phyloP scores from a whole-genome alignment of 176 grass and related monocot genomes.

The Tuctoria greenei region DNA sequence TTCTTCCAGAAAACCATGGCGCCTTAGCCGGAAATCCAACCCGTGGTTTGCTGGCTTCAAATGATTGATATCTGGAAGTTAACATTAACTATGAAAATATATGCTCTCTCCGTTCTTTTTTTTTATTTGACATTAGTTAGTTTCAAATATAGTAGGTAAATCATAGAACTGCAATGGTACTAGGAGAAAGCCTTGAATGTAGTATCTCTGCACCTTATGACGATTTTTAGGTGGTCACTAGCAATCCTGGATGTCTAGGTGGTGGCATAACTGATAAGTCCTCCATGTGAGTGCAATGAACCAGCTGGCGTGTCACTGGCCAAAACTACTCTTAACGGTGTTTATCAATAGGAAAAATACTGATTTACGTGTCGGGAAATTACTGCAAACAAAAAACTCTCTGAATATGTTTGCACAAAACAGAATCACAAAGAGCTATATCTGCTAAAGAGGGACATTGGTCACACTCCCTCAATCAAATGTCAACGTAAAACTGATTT shows the following conservation, averaged over 20 bases:
- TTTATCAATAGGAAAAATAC: not conserved
- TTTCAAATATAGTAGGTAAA: too few species aligned
- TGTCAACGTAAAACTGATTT: not conserved
- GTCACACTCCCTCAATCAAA: not conserved
- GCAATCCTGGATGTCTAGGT: not conserved
- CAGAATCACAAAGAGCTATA: not conserved
- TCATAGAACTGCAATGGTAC: not conserved
- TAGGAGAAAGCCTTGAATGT: not conserved
- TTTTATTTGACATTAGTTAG: too few species aligned
- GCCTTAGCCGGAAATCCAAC: too few species aligned
- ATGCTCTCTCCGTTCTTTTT: too few species aligned
- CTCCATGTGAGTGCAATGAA: not conserved
- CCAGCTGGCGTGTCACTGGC: not conserved
- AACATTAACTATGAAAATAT: too few species aligned
- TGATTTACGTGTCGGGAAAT: not conserved
- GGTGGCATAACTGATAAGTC: conserved; percentile 14
- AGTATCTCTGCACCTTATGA: conserved; percentile 26
- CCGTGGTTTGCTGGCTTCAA: too few species aligned
- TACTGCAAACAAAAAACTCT: not conserved
- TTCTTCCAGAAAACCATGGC: too few species aligned
- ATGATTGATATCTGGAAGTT: too few species aligned
- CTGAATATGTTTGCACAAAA: not conserved
- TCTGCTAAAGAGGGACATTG: not conserved
- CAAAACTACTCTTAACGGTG: not conserved
- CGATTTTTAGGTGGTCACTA: conserved; percentile 6